Percentiles rank a stretch among this genome's conserved stretches.
Evolutionary conservation across 495 filamentous ascomycete genomes (phyloP).

Genomic region (Neurospora sp.): DNA sequence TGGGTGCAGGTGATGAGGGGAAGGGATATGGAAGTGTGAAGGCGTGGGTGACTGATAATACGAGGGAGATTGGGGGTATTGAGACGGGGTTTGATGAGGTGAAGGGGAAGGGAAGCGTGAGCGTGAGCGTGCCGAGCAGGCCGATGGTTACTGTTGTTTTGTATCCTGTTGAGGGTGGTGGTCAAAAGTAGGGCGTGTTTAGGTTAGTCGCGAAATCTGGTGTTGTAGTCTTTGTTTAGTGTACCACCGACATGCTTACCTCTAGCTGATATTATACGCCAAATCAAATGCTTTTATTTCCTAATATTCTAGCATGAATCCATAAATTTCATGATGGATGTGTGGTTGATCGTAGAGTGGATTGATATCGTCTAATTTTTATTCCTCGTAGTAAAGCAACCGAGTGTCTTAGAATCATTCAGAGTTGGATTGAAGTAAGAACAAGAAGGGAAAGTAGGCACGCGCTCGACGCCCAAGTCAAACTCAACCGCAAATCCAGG

Average conservation of each 20-base stretch:
- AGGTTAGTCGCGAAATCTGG: neutral
- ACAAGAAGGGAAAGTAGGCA: neutral
- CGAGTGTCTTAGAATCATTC: neutral
- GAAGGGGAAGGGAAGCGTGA: constrained; percentile 5
- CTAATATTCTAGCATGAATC: neutral
- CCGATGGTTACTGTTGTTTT: constrained; percentile 20
- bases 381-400: neutral
- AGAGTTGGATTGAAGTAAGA: neutral
- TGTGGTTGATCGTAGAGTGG: neutral
- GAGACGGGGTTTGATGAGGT: neutral
- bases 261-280: neutral
- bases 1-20: constrained; percentile 5
- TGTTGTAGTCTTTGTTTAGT: neutral
- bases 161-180: neutral
- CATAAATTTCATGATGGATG: neutral
- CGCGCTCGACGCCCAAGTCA: neutral
- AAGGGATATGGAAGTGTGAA: constrained; percentile 1
- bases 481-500: neutral
- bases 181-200: neutral
- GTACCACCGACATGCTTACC: neutral
- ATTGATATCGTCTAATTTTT: neutral
- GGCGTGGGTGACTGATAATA: constrained; percentile 25
- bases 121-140: constrained; percentile 11
- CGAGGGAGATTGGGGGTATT: constrained; percentile 11
- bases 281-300: neutral